Percentiles rank a stretch among this genome's conserved stretches.
phyloP scores from a whole-genome alignment of 805 yeast species.

The Kuraishia molischiana region DNA sequence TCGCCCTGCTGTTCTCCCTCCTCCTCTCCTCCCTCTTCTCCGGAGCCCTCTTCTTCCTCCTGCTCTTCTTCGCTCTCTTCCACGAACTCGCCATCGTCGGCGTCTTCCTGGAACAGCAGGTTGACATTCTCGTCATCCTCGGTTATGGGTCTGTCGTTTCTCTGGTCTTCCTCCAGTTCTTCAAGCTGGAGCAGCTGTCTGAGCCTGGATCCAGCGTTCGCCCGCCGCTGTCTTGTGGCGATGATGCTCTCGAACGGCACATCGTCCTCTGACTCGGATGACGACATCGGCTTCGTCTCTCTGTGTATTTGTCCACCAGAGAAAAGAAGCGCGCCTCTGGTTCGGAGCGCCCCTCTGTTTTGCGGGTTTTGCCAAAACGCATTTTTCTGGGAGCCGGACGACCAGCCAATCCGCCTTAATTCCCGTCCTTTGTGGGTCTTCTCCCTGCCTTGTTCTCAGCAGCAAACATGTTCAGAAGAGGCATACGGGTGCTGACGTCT shows the following conservation, averaged over 20 bases:
- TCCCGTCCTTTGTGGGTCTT: no score
- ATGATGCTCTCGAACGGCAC: slow-evolving; percentile 28
- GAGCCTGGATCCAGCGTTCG: slow-evolving; percentile 87
- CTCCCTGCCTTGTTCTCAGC: no score
- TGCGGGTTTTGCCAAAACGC: no score
- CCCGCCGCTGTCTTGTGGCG: slow-evolving; percentile 65
- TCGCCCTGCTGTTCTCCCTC: slow-evolving; percentile 15
- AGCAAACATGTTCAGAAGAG: no score
- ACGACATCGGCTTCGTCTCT: neutral
- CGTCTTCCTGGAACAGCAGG: slow-evolving; percentile 48
- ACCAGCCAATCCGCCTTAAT: no score
- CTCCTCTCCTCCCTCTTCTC: slow-evolving; percentile 3
- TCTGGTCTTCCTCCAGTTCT: slow-evolving; percentile 31
- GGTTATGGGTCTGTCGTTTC: slow-evolving; percentile 10
- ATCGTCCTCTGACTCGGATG: slow-evolving; percentile 2
- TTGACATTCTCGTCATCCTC: slow-evolving; percentile 76
- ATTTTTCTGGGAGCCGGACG: no score
- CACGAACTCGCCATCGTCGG: slow-evolving; percentile 21
- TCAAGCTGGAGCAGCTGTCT: slow-evolving; percentile 65
- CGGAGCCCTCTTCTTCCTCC: slow-evolving; percentile 13
- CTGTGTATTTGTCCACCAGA: no score
- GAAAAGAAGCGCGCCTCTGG: no score
- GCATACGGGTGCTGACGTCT: no score
- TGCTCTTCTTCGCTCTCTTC: slow-evolving; percentile 25
- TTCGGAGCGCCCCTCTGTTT: no score